phyloP scores from a whole-genome alignment of 805 yeast species.

The Yamadazyma ubonensis region DNA sequence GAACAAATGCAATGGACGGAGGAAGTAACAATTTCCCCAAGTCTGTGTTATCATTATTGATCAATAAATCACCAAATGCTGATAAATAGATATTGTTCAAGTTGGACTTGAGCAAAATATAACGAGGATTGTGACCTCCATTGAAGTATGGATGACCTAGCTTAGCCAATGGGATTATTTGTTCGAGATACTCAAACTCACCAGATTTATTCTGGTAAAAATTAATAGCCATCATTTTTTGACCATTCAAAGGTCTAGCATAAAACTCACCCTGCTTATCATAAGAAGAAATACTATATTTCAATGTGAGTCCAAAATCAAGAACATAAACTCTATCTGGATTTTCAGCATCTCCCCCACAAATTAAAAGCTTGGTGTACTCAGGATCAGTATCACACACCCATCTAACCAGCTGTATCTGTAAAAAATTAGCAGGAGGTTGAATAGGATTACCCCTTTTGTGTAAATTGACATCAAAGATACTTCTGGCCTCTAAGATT shows the following conservation, averaged over 20 bases:
- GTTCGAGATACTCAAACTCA: conserved; percentile 26
- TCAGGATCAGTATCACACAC: conserved; percentile 78
- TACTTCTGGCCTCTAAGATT: conserved; percentile 68
- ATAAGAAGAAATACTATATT: conserved; percentile 77
- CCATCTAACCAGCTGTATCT: conserved; percentile 67
- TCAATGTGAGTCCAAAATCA: conserved; percentile 78
- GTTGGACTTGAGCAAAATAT: conserved; percentile 56
- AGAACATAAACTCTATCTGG: conserved; percentile 45
- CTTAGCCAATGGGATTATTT: conserved; percentile 31
- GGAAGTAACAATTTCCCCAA: conserved; percentile 55
- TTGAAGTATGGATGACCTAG: conserved; percentile 67
- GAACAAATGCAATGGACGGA: conserved; percentile 73
- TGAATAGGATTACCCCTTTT: conserved; percentile 38
- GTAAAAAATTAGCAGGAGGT: conserved; percentile 26
- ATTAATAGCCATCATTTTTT: conserved; percentile 25
- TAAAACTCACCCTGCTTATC: conserved; percentile 80
- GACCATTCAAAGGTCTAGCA: conserved; percentile 53
- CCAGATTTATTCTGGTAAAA: conserved; percentile 20
- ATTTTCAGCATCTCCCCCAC: conserved; percentile 57
- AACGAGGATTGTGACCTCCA: conserved; percentile 76
- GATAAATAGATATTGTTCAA: conserved; percentile 66
- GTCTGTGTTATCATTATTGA: conserved; percentile 19
- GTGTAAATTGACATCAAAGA: conserved; percentile 65
- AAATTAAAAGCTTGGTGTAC: conserved; percentile 66
- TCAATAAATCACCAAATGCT: conserved; percentile 44